Percentiles rank a stretch among this genome's conserved stretches.
Conservation (phyloP, 805 yeast species). For the Zygotorulaspora danielsina region DNA sequence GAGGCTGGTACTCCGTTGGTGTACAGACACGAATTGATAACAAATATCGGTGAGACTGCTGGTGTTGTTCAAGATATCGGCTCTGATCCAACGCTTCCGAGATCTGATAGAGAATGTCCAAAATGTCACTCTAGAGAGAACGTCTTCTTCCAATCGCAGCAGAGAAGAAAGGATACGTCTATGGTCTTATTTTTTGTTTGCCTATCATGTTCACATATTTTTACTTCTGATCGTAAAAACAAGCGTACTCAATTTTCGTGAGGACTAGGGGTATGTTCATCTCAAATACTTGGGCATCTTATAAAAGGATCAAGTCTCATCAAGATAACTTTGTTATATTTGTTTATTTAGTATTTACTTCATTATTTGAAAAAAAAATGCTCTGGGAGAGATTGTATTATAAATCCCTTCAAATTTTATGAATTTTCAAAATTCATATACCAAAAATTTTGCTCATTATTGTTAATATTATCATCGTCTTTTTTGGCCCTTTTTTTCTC, state of each 20-base stretch:
- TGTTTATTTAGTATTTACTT: slow-evolving; percentile 2
- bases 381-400: neutral
- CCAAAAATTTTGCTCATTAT: slow-evolving; percentile 13
- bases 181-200: slow-evolving; percentile 95
- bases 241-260: slow-evolving; percentile 34
- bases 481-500: neutral
- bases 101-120: slow-evolving; percentile 92
- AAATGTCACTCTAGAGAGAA: slow-evolving; percentile 81
- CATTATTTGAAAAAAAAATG: slow-evolving; percentile 1
- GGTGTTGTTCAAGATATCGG: slow-evolving; percentile 97
- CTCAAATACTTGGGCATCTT: too few species aligned
- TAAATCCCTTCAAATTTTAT: neutral
- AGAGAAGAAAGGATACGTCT: slow-evolving; percentile 88
- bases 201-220: slow-evolving; percentile 73
- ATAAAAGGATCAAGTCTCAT: too few species aligned
- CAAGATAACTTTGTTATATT: slow-evolving; percentile 4
- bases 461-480: slow-evolving; percentile 1
- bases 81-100: slow-evolving; percentile 94
- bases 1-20: slow-evolving; percentile 84
- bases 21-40: slow-evolving; percentile 85
- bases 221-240: slow-evolving; percentile 38
- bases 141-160: slow-evolving; percentile 96
- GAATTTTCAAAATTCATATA: slow-evolving; percentile 11
- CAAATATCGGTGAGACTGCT: slow-evolving; percentile 90
- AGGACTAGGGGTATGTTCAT: neutral